Evolutionary conservation across 2,329 filamentous ascomycete species (phyloP).

Genomic region (Colletotrichum shisoi): DNA sequence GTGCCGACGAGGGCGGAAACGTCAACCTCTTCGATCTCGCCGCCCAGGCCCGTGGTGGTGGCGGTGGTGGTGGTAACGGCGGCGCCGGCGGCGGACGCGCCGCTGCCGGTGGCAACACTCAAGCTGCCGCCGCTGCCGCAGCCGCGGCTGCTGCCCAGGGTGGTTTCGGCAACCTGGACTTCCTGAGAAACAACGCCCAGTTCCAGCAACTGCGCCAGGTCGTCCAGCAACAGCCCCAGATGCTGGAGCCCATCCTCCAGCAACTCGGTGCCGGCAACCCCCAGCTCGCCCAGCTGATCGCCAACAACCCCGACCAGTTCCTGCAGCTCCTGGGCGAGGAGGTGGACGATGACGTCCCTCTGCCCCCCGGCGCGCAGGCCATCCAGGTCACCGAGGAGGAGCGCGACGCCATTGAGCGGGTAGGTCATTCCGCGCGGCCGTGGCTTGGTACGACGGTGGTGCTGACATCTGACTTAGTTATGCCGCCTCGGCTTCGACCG

Average conservation of each 20-base stretch:
- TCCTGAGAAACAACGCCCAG: constrained; percentile 92
- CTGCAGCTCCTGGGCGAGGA: constrained; percentile 89
- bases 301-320: constrained; percentile 91
- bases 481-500: constrained; percentile 92
- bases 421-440: constrained; percentile 54
- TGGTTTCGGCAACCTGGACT: constrained; percentile 83
- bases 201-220: constrained; percentile 98
- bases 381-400: constrained; percentile 96
- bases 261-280: constrained; percentile 96
- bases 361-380: constrained; percentile 87
- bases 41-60: constrained; percentile 68
- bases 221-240: constrained; percentile 95
- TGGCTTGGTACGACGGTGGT: constrained; percentile 23
- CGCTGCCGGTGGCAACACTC: constrained; percentile 51
- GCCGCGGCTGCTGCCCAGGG: constrained; percentile 61
- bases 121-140: constrained; percentile 55
- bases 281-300: constrained; percentile 90
- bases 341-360: constrained; percentile 79
- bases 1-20: constrained; percentile 65
- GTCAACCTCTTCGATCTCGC: constrained; percentile 95
- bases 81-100: constrained; percentile 50
- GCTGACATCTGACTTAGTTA: constrained; percentile 62
- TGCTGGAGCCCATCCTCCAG: constrained; percentile 97
- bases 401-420: constrained; percentile 93
- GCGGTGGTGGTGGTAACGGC: constrained; percentile 49